A percentile compares a stretch with the other conserved stretches of the same genome.
phyloP scores from a whole-genome alignment of 306 rosid species.

The Styphnolobium japonicum region DNA sequence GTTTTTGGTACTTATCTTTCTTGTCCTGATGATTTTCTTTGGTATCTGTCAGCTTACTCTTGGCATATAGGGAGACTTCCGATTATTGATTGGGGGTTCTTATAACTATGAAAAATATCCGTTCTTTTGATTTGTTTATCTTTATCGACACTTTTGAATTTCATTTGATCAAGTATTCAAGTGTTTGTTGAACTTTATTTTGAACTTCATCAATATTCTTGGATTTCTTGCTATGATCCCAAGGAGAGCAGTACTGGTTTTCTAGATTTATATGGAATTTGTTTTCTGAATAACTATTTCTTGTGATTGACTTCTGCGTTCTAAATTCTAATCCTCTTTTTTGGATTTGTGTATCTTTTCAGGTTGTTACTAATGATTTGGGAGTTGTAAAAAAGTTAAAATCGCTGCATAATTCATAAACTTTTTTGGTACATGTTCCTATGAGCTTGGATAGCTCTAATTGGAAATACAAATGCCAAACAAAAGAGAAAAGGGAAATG shows the following conservation, averaged over 20 bases:
- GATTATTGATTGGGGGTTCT: not conserved
- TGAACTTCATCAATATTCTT: slow-evolving; percentile 21
- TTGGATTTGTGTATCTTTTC: slow-evolving; percentile 36
- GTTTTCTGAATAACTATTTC: not conserved
- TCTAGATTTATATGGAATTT: not conserved
- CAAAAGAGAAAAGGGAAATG: not conserved
- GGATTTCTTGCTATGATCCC: slow-evolving; percentile 12
- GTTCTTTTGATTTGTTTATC: too few species aligned
- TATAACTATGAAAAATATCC: not conserved
- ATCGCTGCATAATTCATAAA: not conserved
- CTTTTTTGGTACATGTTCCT: not conserved
- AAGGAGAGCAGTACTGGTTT: not conserved
- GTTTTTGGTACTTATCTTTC: not conserved
- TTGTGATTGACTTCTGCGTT: not conserved
- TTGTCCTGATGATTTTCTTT: slow-evolving; percentile 4
- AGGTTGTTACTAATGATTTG: slow-evolving; percentile 88
- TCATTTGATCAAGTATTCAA: too few species aligned
- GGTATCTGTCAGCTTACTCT: not conserved
- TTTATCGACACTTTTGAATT: not conserved
- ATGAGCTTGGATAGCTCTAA: slow-evolving; percentile 21
- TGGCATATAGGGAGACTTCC: not conserved
- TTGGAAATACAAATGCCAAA: not conserved
- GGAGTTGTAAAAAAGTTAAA: slow-evolving; percentile 85
- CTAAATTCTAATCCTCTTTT: slow-evolving; percentile 27
- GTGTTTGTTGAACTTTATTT: slow-evolving; percentile 17